Base-by-base conservation (phyloP, 805 yeast genomes). In the Nakazawaea molendinolei region DNA sequence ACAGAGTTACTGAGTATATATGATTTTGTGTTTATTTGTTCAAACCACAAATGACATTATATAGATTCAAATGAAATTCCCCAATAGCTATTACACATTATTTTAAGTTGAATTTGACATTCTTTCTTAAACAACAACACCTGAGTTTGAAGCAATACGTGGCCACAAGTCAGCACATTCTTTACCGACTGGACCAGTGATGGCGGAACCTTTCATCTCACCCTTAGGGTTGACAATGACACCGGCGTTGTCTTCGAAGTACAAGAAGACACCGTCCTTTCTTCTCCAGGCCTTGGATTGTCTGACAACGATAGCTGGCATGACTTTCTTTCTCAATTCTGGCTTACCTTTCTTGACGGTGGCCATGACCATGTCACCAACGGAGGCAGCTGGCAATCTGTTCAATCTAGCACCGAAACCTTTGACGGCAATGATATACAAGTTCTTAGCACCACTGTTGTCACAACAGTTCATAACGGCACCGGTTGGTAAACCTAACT, bases 81-180 rank as follows among this genome's bases (percentile, higher is more conserved):
- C 38, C 31, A 36, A 9, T 17, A 29, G 22, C 28, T 49, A 46
- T 39, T 35, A 47, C 34, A 39, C 34, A 26, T 38, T 36, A 38
- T 37, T 34, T 39, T 40, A 41, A 40, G 39, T 21, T 34, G 34
- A 27, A 21, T 23, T 46, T 27, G 16, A 23, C 19, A 31, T 30
- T 23, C 36, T 27, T 28, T 48, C 60, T 79, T 89, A 92, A 69
- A 89, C 99, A 71, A 92, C 99, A 69, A 92, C 98, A 86, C 98
- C 98, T 61, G 98, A 92, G 90, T 86, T 86, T 58, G 97, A 87
- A 65, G 99, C 97, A 77, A 92, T 92, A 79, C 98, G 86, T 71
- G 99, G 99, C 99, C 99, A 92, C 71, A 92, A 84, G 69, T 92
- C 99, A 69, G 99, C 98, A 80, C 98, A 94, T 79, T 92, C 99